These are phyloP conservation scores for Calonectria crousiana DNA, from an alignment of 2,329 filamentous ascomycete species.

Conservation along the genomic window DNA sequence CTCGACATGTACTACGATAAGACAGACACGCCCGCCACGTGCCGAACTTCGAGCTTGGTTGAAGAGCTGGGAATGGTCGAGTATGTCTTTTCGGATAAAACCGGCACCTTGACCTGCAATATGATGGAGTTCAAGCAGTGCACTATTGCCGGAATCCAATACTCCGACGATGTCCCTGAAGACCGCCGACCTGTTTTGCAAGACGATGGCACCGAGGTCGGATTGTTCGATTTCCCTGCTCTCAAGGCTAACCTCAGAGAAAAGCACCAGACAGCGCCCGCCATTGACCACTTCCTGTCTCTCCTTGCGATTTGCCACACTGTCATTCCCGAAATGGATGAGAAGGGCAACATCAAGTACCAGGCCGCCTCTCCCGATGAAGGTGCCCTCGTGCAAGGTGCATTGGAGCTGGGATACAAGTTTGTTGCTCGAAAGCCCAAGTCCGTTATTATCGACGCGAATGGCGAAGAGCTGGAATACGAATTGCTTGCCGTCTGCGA, in stretches of 20 bases:
- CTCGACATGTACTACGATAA: conserved; percentile 98
- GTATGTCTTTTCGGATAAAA: conserved; percentile 99
- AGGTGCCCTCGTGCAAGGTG: conserved; percentile 94
- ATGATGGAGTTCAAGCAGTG: conserved; percentile 99
- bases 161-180: conserved; percentile 91
- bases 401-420: conserved; percentile 85
- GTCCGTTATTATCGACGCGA: conserved; percentile 85
- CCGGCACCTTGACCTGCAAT: conserved; percentile 96
- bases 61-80: conserved; percentile 98
- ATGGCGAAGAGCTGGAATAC: conserved; percentile 81
- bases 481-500: conserved; percentile 97
- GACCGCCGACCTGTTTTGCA: conserved; percentile 85
- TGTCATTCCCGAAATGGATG: conserved; percentile 90
- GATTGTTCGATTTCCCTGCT: conserved; percentile 86
- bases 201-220: conserved; percentile 82
- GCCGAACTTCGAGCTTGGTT: conserved; percentile 94
- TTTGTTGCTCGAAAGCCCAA: conserved; percentile 93
- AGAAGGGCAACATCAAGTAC: conserved; percentile 91
- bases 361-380: conserved; percentile 98
- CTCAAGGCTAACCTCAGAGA: conserved; percentile 77
- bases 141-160: conserved; percentile 92
- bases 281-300: conserved; percentile 84
- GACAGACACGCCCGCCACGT: conserved; percentile 94
- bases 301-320: conserved; percentile 94
- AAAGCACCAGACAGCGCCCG: conserved; percentile 61